Evolutionary conservation across 441 rosid genomes (phyloP), one percentile per base, ranked within the genome.

Genomic region (Corymbia calophylla): DNA sequence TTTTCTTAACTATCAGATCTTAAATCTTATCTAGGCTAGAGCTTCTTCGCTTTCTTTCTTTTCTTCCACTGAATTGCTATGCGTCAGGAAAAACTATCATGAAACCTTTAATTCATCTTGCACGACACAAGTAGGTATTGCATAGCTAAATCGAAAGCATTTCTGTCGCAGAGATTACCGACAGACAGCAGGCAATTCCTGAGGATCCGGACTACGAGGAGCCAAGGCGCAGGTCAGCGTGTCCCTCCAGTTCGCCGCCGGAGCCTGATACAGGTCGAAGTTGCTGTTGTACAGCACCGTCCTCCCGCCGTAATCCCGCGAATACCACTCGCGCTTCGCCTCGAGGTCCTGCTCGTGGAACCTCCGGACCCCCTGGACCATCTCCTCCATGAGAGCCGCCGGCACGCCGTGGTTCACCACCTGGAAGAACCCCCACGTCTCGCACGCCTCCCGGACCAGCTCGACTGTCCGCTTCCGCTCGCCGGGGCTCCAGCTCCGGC

Each of bases 161-260:
- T 35, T 35, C 4, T 21, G 12, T 70, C 27, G 49, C 82, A 70
- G n/a, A 62, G 70, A 39, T 35, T 90, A 93, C 94, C 94, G 89
- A 88, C 93, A 92, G 6, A 90, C 82, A 23, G 39, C 58, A 0
- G 94, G 93, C 89, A 93, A 35, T 11, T 92, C 94, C 35, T 89
- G 89, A 23, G 91, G 93, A 47, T 54, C 44, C 8, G 93, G 93
- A 27, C 92, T 82, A 17, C 81, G 49, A 10, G 92, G 92, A 68
- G 90, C 93, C 80, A 93, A 90, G 12, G 23, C 68, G 66, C 91
- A 90, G 17, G 54, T 47, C 32, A 91, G 53, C 3, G 94, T 19
- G 87, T 93, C 94, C 70, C 95, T 94, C 94, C 94, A 93, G 81
- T 90, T 89, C 53, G 91, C 93, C 11, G 93, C 86, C 3, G 87